Percentiles rank a stretch among this genome's conserved stretches.
Evolutionary conservation across 2,329 filamentous ascomycete genomes (phyloP).

Genomic region (Penicillium occitanis): DNA sequence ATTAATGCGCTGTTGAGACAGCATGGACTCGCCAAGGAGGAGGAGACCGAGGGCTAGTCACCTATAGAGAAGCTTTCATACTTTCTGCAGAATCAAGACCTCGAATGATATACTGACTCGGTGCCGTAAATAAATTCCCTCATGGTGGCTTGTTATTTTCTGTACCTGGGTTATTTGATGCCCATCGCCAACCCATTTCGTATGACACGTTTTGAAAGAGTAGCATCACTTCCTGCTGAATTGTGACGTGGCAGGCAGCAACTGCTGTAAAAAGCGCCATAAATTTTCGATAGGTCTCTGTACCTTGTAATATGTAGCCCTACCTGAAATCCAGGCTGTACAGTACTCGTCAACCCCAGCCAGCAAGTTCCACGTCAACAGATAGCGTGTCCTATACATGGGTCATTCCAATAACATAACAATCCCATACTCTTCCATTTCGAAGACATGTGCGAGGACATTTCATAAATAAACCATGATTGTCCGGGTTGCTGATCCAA

Average conservation of each 20-base stretch:
- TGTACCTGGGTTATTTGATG: not conserved
- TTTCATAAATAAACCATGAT: slow-evolving; percentile 12
- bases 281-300: slow-evolving; percentile 14
- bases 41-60: slow-evolving; percentile 61
- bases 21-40: slow-evolving; percentile 85
- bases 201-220: not conserved
- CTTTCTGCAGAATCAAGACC: slow-evolving; percentile 31
- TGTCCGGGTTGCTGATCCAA: too few relatives aligned
- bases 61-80: slow-evolving; percentile 34
- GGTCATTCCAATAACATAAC: not conserved
- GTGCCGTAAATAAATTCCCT: not conserved
- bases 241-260: slow-evolving; percentile 15
- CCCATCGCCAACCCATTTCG: not conserved
- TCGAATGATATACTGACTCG: slow-evolving; percentile 29
- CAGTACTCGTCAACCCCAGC: slow-evolving; percentile 1
- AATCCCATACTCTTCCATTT: not conserved
- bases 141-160: slow-evolving; percentile 5
- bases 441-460: not conserved
- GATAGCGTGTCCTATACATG: slow-evolving; percentile 17
- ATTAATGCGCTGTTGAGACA: slow-evolving; percentile 92
- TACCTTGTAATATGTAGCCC: slow-evolving; percentile 18
- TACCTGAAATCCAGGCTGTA: slow-evolving; percentile 14
- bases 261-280: not conserved
- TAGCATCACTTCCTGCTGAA: not conserved
- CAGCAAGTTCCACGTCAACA: slow-evolving; percentile 16